Evolutionary conservation across 805 yeast genomes (phyloP).

Genomic region (Danielia reshetovae): DNA sequence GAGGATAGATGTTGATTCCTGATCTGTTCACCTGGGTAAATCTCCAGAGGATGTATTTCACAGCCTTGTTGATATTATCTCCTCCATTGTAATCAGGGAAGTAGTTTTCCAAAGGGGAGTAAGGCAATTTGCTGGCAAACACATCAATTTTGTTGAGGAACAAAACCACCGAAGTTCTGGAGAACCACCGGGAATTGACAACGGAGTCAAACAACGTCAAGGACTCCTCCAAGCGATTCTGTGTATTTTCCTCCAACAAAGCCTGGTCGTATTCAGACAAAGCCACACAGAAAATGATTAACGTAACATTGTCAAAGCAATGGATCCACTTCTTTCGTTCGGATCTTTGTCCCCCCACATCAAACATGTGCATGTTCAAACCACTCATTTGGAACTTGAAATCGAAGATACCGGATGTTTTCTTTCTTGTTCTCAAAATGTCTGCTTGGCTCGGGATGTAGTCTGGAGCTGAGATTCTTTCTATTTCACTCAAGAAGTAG

Average conservation of each 20-base stretch:
- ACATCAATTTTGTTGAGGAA: constrained; percentile 89
- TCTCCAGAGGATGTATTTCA: constrained; percentile 86
- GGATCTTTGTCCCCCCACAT: constrained; percentile 94
- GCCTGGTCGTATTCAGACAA: constrained; percentile 88
- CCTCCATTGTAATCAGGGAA: constrained; percentile 94
- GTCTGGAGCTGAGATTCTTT: constrained; percentile 53
- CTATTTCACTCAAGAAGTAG: constrained; percentile 67
- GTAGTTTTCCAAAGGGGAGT: constrained; percentile 74
- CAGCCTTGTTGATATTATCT: constrained; percentile 83
- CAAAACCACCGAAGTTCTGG: constrained; percentile 78
- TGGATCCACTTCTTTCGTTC: constrained; percentile 98
- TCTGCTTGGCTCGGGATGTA: constrained; percentile 76
- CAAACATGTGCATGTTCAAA: constrained; percentile 47
- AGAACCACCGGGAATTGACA: constrained; percentile 89
- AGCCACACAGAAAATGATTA: constrained; percentile 88
- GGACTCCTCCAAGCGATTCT: constrained; percentile 40
- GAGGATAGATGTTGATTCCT: constrained; percentile 79
- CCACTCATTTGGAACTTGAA: constrained; percentile 73
- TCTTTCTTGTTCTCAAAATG: constrained; percentile 81
- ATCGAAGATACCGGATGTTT: constrained; percentile 90
- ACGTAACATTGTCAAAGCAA: constrained; percentile 89
- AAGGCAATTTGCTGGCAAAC: constrained; percentile 78
- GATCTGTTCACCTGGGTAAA: constrained; percentile 82
- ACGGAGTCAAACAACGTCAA: constrained; percentile 83
- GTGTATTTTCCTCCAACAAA: constrained; percentile 46